Percentiles rank a stretch among this genome's conserved stretches.
Evolutionary conservation across 2,329 filamentous ascomycete species (phyloP).

Genomic region (Magnaporthiopsis poae): DNA sequence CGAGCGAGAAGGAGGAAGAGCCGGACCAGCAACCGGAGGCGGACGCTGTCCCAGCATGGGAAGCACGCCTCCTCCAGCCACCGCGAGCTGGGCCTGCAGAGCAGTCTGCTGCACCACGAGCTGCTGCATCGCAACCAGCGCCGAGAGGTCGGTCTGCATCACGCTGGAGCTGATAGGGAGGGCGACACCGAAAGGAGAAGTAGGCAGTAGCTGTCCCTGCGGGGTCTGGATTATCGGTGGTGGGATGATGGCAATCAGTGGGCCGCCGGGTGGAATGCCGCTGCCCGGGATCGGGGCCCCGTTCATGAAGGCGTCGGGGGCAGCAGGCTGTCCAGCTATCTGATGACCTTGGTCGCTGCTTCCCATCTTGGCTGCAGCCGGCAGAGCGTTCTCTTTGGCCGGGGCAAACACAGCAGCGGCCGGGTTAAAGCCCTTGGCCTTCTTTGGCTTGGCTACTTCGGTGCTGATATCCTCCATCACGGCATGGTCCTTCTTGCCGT

Average conservation of each 20-base stretch:
- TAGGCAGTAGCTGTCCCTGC: not conserved
- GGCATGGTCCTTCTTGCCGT: not conserved
- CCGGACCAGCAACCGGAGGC: not conserved
- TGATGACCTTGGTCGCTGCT: not conserved
- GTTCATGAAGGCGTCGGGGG: not conserved
- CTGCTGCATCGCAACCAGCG: not conserved
- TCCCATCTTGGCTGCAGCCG: too few relatives aligned
- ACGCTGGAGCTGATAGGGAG: not conserved
- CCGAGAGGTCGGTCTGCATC: not conserved
- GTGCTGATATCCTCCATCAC: not conserved
- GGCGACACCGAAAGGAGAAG: not conserved
- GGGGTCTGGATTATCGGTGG: not conserved
- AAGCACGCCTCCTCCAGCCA: not conserved
- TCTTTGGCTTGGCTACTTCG: not conserved
- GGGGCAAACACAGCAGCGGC: conserved; percentile 5
- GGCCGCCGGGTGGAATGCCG: not conserved
- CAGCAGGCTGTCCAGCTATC: not conserved
- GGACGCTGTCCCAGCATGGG: not conserved
- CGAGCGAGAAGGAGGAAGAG: too few relatives aligned
- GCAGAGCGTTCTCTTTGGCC: not conserved
- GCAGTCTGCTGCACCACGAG: not conserved
- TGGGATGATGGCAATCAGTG: not conserved
- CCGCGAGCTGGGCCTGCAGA: not conserved
- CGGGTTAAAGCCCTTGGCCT: conserved; percentile 1
- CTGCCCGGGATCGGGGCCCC: not conserved